Base-by-base conservation (phyloP, 2,329 filamentous ascomycete species). In the Aphanoascus verrucosus region DNA sequence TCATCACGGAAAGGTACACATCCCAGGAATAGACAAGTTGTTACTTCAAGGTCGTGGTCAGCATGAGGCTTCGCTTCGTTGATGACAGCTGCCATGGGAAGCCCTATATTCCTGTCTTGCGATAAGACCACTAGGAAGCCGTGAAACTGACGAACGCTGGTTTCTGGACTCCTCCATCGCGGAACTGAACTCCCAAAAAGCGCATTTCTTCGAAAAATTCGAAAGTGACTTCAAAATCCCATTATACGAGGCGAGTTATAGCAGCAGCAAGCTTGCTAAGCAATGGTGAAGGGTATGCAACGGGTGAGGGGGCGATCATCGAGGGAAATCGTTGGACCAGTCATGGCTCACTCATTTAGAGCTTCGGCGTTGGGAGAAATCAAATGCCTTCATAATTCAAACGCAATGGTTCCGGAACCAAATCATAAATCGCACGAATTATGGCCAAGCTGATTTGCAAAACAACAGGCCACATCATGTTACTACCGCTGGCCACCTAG, bases 191-290 rank as follows among this genome's bases (percentile, higher is more conserved):
- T 40, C 44, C 52, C 32, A 53, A 41, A 48, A 28, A 31, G 8
- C 6, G 32, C 11, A 59, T 57, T 14, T 55, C 34, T 15, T 54
- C 55, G 31, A 55, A 41, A 15, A 14, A 48, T 38, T 55, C 17
- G 19, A 31, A 49, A 20, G 55, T 52, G 32, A 60, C 56, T 49
- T 61, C 60, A 46, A 62, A 52, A 49, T 61, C 60, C 59, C 59
- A 62, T 19, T 59, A 57, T 43, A 58, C 58, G 53, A 62, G 56
- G 32, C 58, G 58, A 11, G 61, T 43, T 9, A 62, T 1, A 34
- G 49, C 60, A 48, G 60, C 58, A 20, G 52, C 55, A 55, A 62
- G 46, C 23, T 48, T 50, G 43, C 54, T 58, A 51, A 64, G 63
- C 20, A 57, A 44, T 7, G 23, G 23, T 28, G 23, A 28, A 28